Evolutionary conservation across 2,329 filamentous ascomycete genomes (phyloP).

Genomic region (Botrytis porri): DNA sequence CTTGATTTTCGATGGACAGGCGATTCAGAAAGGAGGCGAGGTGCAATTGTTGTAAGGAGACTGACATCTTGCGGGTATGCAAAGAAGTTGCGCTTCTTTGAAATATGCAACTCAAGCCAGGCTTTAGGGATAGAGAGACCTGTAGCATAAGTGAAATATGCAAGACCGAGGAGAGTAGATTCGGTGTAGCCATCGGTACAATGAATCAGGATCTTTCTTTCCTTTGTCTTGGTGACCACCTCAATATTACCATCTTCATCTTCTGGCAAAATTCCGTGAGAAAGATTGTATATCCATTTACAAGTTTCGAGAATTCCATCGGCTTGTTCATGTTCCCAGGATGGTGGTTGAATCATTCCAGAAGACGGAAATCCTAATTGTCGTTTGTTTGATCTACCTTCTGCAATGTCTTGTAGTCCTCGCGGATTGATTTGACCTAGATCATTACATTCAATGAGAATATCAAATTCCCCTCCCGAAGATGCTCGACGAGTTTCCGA

Average conservation of each 20-base stretch:
- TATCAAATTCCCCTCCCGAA: conserved; percentile 63
- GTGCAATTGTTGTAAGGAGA: conserved; percentile 72
- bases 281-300: conserved; percentile 81
- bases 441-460: conserved; percentile 88
- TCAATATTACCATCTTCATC: conserved; percentile 54
- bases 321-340: conserved; percentile 77
- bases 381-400: conserved; percentile 44
- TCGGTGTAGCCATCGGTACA: conserved; percentile 97
- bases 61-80: conserved; percentile 89
- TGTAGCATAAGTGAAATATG: conserved; percentile 91
- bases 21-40: conserved; percentile 70
- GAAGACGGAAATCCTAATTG: conserved; percentile 79
- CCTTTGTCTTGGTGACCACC: conserved; percentile 43
- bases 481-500: conserved; percentile 42
- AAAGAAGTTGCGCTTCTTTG: conserved; percentile 88
- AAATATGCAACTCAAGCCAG: conserved; percentile 80
- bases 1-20: conserved; percentile 52
- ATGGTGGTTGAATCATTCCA: conserved; percentile 83
- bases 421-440: conserved; percentile 71
- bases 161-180: conserved; percentile 80
- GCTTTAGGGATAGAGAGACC: conserved; percentile 77
- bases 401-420: conserved; percentile 61
- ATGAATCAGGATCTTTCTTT: conserved; percentile 76
- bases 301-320: conserved; percentile 84
- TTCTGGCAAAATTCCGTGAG: conserved; percentile 21